These are phyloP conservation scores for Conticribra guillardii DNA, from an alignment of 108 stramenopile genomes.

Conservation along the genomic window DNA sequence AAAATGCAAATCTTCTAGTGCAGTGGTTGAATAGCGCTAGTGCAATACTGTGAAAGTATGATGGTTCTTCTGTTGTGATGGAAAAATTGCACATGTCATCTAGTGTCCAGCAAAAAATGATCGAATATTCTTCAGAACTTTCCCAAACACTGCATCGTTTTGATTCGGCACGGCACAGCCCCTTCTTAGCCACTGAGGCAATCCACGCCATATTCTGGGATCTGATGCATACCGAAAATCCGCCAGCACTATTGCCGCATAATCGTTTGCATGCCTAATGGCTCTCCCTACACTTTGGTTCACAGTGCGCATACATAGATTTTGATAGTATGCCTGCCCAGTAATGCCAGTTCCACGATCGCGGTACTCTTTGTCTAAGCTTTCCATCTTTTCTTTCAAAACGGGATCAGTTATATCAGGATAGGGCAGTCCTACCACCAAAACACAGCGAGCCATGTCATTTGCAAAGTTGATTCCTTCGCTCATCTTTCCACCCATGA, in stretches of 20 bases:
- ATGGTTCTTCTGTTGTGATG: too few species aligned
- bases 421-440: conserved; percentile 98
- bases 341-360: conserved; percentile 45
- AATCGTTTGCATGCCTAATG: conserved; percentile 95
- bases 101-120: conserved; percentile 33
- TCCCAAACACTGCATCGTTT: conserved; percentile 27
- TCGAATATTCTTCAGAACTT: conserved; percentile 27
- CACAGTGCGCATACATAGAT: conserved; percentile 96
- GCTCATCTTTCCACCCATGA: conserved; percentile 97
- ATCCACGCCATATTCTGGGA: conserved; percentile 55
- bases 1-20: too few species aligned
- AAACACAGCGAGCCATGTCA: conserved; percentile 94
- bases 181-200: conserved; percentile 83
- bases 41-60: too few species aligned
- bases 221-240: conserved; percentile 89
- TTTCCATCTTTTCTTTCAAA: conserved; percentile 90
- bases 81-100: too few species aligned
- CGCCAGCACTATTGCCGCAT: conserved; percentile 87
- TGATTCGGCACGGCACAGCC: conserved; percentile 19
- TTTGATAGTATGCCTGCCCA: conserved; percentile 86
- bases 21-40: too few species aligned
- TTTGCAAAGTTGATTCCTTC: conserved; percentile 99
- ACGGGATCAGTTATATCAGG: conserved; percentile 96
- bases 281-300: conserved; percentile 99
- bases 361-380: conserved; percentile 42